Percentiles rank a stretch among this genome's conserved stretches.
Evolutionary conservation across 176 grass and related monocot species (phyloP).

Genomic region (Hordeum vulgare): DNA sequence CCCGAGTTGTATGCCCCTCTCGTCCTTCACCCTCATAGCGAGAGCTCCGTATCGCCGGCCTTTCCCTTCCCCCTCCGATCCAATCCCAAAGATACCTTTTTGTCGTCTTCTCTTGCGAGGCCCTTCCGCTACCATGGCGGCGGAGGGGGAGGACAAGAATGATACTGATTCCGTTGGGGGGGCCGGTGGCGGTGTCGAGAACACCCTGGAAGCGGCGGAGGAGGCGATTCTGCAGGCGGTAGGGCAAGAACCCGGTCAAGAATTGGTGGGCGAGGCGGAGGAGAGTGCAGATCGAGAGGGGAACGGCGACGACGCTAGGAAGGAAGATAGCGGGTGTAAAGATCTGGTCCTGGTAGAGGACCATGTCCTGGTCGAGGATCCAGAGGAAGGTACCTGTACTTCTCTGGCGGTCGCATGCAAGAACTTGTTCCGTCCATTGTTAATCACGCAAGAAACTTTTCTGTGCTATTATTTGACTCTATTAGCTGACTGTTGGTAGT

Average conservation of each 20-base stretch:
- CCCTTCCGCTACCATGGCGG: slow-evolving; percentile 34
- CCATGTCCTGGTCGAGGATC: slow-evolving; percentile 25
- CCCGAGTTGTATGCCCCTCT: slow-evolving; percentile 1
- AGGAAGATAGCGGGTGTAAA: slow-evolving; percentile 2
- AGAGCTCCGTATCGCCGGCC: slow-evolving; percentile 38
- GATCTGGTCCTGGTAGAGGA: slow-evolving; percentile 28
- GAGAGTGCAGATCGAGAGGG: slow-evolving; percentile 11
- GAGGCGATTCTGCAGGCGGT: neutral
- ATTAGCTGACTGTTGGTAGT: neutral
- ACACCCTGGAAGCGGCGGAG: neutral
- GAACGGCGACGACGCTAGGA: neutral
- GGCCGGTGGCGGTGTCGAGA: neutral
- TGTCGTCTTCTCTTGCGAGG: neutral
- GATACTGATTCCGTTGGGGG: neutral
- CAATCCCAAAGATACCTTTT: slow-evolving; percentile 35
- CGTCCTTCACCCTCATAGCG: slow-evolving; percentile 9
- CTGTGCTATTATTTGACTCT: neutral
- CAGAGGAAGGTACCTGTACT: slow-evolving; percentile 25
- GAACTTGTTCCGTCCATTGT: neutral
- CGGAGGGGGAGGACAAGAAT: slow-evolving; percentile 37
- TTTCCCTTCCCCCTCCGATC: slow-evolving; percentile 36
- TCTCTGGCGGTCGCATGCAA: neutral
- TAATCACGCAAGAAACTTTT: neutral
- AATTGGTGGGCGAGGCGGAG: neutral
- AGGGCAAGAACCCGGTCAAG: neutral